These are phyloP conservation scores for Termitomyces sp. DNA, from an alignment of 768 basidiomycete genomes.

Conservation along the genomic window DNA sequence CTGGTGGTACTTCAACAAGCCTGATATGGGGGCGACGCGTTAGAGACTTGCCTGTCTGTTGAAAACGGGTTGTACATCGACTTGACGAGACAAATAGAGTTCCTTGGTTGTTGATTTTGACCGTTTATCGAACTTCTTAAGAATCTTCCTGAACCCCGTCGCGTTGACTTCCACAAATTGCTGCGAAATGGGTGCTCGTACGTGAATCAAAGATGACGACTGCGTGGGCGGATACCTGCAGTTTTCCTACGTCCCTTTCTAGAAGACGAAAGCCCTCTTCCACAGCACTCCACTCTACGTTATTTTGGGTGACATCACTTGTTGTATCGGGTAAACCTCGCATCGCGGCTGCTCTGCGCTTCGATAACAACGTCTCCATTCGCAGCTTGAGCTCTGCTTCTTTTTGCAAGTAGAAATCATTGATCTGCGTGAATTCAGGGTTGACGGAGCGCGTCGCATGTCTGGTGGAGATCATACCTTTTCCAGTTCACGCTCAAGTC, in stretches of 20 bases:
- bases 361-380: constrained; percentile 89
- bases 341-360: constrained; percentile 79
- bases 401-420: constrained; percentile 95
- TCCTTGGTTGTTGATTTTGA: constrained; percentile 96
- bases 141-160: constrained; percentile 92
- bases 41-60: constrained; percentile 75
- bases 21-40: background rate
- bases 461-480: constrained; percentile 52
- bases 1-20: constrained; percentile 29
- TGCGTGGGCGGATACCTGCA: constrained; percentile 59
- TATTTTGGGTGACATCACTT: constrained; percentile 54
- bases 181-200: constrained; percentile 33
- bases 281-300: constrained; percentile 93
- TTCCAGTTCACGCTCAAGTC: constrained; percentile 93
- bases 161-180: constrained; percentile 98
- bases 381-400: constrained; percentile 91
- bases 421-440: constrained; percentile 58
- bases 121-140: constrained; percentile 98
- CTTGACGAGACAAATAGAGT: constrained; percentile 90
- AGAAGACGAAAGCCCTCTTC: constrained; percentile 95
- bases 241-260: constrained; percentile 89
- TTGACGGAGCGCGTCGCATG: constrained; percentile 2
- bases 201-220: constrained; percentile 13
- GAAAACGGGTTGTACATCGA: constrained; percentile 98
- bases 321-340: constrained; percentile 62